Conservation (phyloP, 352 stramenopile species). For the Phytophthora ramorum region DNA sequence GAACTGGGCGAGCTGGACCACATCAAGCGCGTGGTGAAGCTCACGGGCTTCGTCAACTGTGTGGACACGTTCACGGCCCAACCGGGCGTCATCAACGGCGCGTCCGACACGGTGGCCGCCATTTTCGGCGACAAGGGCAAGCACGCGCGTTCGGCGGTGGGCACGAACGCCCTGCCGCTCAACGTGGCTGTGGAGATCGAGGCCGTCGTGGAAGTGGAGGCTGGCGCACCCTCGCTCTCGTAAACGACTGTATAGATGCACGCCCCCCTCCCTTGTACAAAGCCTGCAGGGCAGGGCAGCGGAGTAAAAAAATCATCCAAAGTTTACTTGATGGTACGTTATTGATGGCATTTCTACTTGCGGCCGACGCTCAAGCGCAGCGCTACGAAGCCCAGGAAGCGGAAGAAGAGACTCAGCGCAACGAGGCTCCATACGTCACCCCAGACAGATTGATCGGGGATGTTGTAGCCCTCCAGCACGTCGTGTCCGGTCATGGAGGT, state of each 20-base stretch:
- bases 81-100: conserved; percentile 94
- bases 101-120: conserved; percentile 90
- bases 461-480: conserved; percentile 51
- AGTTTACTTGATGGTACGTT: conserved; percentile 21
- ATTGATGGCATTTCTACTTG: conserved; percentile 25
- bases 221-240: conserved; percentile 32
- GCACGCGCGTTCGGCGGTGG: conserved; percentile 93
- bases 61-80: conserved; percentile 91
- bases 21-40: conserved; percentile 94
- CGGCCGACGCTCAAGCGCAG: conserved; percentile 32
- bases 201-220: conserved; percentile 94
- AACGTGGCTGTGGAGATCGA: conserved; percentile 97
- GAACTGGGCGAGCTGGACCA: conserved; percentile 91
- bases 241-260: conserved; percentile 13
- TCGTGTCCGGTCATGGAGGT: conserved; percentile 38
- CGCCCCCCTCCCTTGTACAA: conserved; percentile 9
- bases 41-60: conserved; percentile 96
- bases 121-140: conserved; percentile 89
- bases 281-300: conserved; percentile 16
- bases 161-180: conserved; percentile 95
- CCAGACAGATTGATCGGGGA: conserved; percentile 38
- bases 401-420: conserved; percentile 47
- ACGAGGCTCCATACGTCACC: conserved; percentile 45
- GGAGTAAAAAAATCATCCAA: conserved; percentile 16
- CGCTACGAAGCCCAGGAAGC: conserved; percentile 39